Conservation (phyloP, 352 stramenopile species). For the Phytopythium litorale region DNA sequence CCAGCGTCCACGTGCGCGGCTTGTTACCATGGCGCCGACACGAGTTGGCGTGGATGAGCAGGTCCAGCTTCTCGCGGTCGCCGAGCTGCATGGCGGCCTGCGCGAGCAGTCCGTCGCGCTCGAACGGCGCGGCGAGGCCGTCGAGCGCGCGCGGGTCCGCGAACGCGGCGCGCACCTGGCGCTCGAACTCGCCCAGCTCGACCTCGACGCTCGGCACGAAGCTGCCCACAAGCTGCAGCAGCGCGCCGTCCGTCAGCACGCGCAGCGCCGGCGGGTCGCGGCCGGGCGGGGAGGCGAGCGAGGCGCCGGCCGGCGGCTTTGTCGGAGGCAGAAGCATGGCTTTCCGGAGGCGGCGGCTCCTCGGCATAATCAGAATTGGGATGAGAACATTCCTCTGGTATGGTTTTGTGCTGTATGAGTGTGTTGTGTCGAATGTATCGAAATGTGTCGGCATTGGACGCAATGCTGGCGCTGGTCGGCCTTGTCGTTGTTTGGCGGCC, state of each 20-base stretch:
- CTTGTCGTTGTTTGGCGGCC: too few species aligned
- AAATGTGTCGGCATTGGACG: too few species aligned
- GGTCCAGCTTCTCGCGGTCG: conserved; percentile 1
- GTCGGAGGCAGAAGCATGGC: too few species aligned
- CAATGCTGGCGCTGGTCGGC: too few species aligned
- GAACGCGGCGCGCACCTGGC: not conserved
- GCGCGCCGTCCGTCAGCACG: conserved; percentile 15
- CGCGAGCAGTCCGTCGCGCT: not conserved
- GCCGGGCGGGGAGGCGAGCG: not conserved
- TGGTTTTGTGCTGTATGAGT: too few species aligned
- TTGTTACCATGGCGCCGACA: not conserved
- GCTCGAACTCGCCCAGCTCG: conserved; percentile 2
- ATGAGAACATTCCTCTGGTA: too few species aligned
- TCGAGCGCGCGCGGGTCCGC: not conserved
- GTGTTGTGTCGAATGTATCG: too few species aligned
- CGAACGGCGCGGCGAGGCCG: not conserved
- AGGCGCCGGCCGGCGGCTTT: too few species aligned
- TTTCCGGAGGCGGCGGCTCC: too few species aligned
- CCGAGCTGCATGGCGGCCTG: not conserved
- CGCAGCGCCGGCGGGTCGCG: conserved; percentile 8
- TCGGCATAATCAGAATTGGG: too few species aligned
- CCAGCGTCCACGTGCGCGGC: not conserved
- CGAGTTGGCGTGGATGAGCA: conserved; percentile 1
- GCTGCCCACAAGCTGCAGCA: conserved; percentile 22
- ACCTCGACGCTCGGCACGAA: conserved; percentile 9